Percentiles rank a stretch among this genome's conserved stretches.
These are phyloP conservation scores for Adenanthera pavonina DNA, from an alignment of 306 rosid species.

Conservation along the genomic window DNA sequence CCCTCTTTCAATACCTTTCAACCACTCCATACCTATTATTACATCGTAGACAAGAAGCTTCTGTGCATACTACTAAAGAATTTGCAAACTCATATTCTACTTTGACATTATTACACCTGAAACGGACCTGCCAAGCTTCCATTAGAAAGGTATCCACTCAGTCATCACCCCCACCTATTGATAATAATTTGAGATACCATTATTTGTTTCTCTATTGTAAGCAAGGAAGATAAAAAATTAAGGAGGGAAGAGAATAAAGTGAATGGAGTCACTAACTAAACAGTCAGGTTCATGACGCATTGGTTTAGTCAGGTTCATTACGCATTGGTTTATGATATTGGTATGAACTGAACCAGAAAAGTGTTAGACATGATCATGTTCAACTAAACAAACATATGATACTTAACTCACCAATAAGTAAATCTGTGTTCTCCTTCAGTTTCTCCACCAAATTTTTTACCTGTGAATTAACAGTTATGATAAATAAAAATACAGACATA, in stretches of 20 bases:
- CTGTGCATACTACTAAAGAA: not conserved
- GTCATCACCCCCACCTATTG: not conserved
- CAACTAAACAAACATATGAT: constrained; percentile 27
- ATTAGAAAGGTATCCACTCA: not conserved
- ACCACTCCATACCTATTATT: not conserved
- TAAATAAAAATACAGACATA: constrained; percentile 22
- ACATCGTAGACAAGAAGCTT: not conserved
- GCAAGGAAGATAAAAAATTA: not conserved
- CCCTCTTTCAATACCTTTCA: not conserved
- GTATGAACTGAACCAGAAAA: constrained; percentile 9
- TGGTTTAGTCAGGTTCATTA: not conserved
- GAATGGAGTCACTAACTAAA: not conserved
- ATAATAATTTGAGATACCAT: not conserved
- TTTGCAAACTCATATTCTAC: not conserved
- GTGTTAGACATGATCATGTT: constrained; percentile 4
- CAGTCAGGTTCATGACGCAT: not conserved
- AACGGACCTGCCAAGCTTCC: not conserved
- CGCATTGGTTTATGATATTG: not conserved
- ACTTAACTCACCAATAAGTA: constrained; percentile 79
- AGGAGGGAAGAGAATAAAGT: not conserved
- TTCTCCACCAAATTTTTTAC: constrained; percentile 68
- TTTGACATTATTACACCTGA: not conserved
- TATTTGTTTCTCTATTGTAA: not conserved
- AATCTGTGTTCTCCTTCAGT: constrained; percentile 67
- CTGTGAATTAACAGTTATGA: constrained; percentile 52